These are phyloP conservation scores for Fremontodendron californicum DNA, from an alignment of 345 rosid genomes.

Conservation along the genomic window DNA sequence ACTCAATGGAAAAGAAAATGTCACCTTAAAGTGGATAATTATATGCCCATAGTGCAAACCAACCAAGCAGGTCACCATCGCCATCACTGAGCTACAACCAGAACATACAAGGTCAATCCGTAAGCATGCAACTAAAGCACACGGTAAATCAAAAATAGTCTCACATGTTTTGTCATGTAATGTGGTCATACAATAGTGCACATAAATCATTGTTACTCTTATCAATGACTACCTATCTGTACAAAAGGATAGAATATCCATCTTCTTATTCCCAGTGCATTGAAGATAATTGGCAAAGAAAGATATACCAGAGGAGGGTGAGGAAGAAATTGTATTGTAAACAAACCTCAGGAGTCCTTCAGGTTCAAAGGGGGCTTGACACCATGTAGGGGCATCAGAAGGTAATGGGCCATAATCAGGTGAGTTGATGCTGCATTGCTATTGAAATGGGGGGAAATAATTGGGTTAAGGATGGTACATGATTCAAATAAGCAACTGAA, in stretches of 20 bases:
- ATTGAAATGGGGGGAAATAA: conserved; percentile 8
- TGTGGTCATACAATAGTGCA: neutral
- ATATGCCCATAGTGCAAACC: conserved; percentile 87
- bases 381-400: conserved; percentile 82
- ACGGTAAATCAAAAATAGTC: neutral
- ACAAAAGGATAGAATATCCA: neutral
- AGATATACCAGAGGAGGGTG: neutral
- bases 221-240: neutral
- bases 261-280: neutral
- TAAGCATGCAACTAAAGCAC: conserved; percentile 6
- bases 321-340: conserved; percentile 7
- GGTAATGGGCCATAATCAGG: conserved; percentile 75
- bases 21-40: conserved; percentile 77
- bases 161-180: neutral
- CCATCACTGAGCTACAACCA: conserved; percentile 75
- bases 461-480: neutral
- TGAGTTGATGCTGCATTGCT: conserved; percentile 77
- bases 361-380: conserved; percentile 93
- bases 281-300: neutral
- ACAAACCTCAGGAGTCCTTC: conserved; percentile 83
- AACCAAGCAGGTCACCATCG: conserved; percentile 66
- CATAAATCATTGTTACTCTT: neutral
- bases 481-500: conserved; percentile 7
- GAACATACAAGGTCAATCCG: conserved; percentile 13
- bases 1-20: neutral